Conservation (phyloP, 208 protist species). For the Acanthamoeba sp. region DNA sequence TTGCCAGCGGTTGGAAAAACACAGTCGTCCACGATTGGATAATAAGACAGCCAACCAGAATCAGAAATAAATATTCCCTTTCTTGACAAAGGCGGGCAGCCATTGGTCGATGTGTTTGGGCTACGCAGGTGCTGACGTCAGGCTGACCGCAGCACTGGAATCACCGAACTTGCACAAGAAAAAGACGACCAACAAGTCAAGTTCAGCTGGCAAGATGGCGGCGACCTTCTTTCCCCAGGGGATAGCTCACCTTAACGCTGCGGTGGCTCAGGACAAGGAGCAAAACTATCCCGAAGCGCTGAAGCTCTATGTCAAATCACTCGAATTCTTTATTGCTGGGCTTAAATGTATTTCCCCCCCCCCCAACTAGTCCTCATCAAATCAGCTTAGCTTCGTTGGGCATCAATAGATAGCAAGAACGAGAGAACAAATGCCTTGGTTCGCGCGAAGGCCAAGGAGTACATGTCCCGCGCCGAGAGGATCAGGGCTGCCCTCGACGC, state of each 20-base stretch:
- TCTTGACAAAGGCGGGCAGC: no score
- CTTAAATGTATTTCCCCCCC: constrained; percentile 50
- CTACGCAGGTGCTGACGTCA: no score
- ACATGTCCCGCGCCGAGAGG: constrained; percentile 28
- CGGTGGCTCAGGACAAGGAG: background rate
- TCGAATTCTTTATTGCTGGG: constrained; percentile 59
- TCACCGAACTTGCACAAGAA: background rate
- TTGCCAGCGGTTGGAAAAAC: no score
- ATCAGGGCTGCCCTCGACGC: background rate
- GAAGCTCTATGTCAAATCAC: background rate
- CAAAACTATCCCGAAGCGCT: constrained; percentile 40
- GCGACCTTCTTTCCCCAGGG: constrained; percentile 43
- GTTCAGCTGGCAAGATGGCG: background rate
- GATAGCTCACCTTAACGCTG: background rate
- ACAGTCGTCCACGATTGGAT: no score
- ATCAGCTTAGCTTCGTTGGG: background rate
- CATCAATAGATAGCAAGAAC: constrained; percentile 38
- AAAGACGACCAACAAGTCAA: background rate
- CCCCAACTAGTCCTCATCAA: background rate
- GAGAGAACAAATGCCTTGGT: constrained; percentile 14
- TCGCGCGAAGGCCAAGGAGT: background rate
- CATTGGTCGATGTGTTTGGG: no score
- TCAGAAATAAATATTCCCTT: no score
- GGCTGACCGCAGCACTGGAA: no score
- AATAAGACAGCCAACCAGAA: no score